These are phyloP conservation scores for Firmiana major DNA, from an alignment of 345 rosid species.

Conservation along the genomic window DNA sequence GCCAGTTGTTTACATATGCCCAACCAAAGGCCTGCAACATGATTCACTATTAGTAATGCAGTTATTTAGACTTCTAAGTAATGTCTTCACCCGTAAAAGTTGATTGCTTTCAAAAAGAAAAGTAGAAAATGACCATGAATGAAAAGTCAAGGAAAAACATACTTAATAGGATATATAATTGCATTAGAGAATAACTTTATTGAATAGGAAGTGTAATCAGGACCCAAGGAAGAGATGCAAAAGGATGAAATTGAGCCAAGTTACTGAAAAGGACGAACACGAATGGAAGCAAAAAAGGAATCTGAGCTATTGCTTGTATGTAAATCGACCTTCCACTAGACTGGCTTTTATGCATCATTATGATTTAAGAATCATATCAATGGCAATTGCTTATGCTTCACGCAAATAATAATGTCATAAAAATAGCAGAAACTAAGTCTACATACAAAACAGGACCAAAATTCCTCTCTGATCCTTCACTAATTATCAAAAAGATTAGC, in stretches of 20 bases:
- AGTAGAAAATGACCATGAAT: background rate
- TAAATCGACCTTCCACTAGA: background rate
- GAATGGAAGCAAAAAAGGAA: background rate
- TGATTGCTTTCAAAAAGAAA: background rate
- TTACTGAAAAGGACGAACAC: background rate
- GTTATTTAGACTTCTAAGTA: background rate
- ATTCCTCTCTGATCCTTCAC: background rate
- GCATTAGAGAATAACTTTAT: no score
- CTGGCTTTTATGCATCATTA: background rate
- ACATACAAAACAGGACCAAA: background rate
- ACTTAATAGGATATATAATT: background rate
- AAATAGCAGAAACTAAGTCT: background rate
- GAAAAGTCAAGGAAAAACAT: background rate
- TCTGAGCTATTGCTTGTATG: background rate
- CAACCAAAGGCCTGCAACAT: constrained; percentile 83
- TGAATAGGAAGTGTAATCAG: background rate
- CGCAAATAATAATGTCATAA: background rate
- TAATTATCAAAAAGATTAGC: background rate
- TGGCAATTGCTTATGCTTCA: background rate
- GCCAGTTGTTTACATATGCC: constrained; percentile 80
- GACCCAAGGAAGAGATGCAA: background rate
- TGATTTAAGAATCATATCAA: background rate
- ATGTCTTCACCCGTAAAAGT: background rate
- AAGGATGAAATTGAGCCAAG: background rate
- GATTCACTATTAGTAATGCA: background rate